Conservation (phyloP, 176 grass and related monocot species). For the Eleusine indica region DNA sequence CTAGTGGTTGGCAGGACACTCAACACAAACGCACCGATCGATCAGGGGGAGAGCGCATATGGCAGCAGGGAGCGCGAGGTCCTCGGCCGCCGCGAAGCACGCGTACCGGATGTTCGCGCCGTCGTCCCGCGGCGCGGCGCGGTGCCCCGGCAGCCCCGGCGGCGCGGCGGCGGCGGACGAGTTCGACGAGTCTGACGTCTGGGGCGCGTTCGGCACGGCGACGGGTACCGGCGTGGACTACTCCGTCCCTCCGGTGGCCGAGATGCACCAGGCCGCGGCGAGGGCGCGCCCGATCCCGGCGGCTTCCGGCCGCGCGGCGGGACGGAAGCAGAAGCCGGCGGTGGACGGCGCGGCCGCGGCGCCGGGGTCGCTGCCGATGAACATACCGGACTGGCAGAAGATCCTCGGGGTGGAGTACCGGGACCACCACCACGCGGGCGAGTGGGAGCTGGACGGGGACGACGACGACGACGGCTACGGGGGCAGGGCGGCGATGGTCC, state of each 20-base stretch:
- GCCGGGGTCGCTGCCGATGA: constrained; percentile 68
- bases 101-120: constrained; percentile 71
- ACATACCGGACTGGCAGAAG: constrained; percentile 94
- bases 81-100: constrained; percentile 55
- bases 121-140: constrained; percentile 40
- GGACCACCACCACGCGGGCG: constrained; percentile 37
- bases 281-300: constrained; percentile 32
- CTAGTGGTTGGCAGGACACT: neutral
- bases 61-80: constrained; percentile 62
- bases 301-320: neutral
- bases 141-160: constrained; percentile 20
- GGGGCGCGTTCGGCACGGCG: constrained; percentile 39
- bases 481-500: constrained; percentile 35
- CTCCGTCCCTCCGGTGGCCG: neutral
- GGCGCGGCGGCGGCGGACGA: constrained; percentile 41
- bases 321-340: constrained; percentile 35
- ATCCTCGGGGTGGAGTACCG: constrained; percentile 67
- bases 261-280: neutral
- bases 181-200: constrained; percentile 88
- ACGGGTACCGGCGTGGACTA: constrained; percentile 5
- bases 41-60: neutral
- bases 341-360: neutral
- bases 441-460: constrained; percentile 44
- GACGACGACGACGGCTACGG: constrained; percentile 15
- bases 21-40: neutral